A percentile compares a stretch with the other conserved stretches of the same genome.
These are phyloP conservation scores for Tuctoria greenei DNA, from an alignment of 176 grass and related monocot species.

Conservation along the genomic window DNA sequence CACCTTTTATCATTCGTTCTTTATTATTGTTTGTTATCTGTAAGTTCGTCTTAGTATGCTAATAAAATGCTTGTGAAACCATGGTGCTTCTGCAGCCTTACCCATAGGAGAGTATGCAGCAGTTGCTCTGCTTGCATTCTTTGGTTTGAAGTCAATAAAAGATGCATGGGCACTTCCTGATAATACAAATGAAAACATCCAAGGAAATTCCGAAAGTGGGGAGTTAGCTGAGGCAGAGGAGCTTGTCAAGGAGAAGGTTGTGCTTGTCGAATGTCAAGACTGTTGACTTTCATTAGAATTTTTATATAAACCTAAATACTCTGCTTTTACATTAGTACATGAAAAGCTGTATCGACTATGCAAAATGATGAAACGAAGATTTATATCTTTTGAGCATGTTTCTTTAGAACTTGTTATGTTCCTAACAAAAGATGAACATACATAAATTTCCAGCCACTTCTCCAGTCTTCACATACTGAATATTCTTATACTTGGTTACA, in stretches of 20 bases:
- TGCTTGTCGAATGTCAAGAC: constrained; percentile 26
- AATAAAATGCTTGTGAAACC: constrained; percentile 15
- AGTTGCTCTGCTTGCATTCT: constrained; percentile 83
- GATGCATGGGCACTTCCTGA: constrained; percentile 79
- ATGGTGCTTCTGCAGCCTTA: constrained; percentile 59
- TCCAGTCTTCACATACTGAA: background rate
- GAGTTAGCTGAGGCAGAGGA: constrained; percentile 95
- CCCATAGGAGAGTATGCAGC: constrained; percentile 95
- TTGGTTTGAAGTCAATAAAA: constrained; percentile 95
- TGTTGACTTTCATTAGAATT: background rate
- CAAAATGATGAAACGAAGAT: constrained; percentile 15
- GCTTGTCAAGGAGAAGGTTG: constrained; percentile 94
- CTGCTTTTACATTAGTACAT: constrained; percentile 16
- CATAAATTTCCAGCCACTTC: background rate
- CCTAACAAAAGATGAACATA: background rate
- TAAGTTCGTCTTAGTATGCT: constrained; percentile 16
- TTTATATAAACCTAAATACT: constrained; percentile 3
- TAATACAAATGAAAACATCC: constrained; percentile 28
- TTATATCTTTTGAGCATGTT: background rate
- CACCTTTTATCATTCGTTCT: constrained; percentile 3
- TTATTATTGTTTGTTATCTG: background rate
- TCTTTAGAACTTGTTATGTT: background rate
- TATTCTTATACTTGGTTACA: constrained; percentile 31
- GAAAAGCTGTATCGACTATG: background rate
- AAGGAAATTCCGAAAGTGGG: constrained; percentile 67